A percentile compares a stretch with the other conserved stretches of the same genome.
These are phyloP conservation scores for Sedum album DNA, from an alignment of 164 flowering plant species.

Conservation along the genomic window DNA sequence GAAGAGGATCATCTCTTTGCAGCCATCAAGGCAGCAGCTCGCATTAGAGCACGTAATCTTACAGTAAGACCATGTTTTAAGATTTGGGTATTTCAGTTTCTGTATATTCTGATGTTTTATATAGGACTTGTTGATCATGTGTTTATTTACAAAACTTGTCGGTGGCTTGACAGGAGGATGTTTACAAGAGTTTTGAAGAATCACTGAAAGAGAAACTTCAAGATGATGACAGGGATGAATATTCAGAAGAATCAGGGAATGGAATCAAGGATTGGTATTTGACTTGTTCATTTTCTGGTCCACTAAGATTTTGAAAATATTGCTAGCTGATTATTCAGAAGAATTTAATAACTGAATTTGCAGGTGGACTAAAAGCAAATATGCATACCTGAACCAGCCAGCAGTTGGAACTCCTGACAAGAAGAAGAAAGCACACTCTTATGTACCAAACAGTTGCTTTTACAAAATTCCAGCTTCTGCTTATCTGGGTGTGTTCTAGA, in stretches of 20 bases:
- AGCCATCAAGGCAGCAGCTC: too few species aligned
- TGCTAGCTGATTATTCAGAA: not conserved
- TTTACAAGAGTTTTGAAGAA: constrained; percentile 46
- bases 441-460: constrained; percentile 29
- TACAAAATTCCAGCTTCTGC: constrained; percentile 24
- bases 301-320: too few species aligned
- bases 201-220: constrained; percentile 26
- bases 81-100: too few species aligned
- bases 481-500: constrained; percentile 34
- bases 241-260: constrained; percentile 32
- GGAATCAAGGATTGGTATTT: constrained; percentile 78
- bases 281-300: not conserved
- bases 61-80: too few species aligned
- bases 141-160: too few species aligned
- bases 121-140: too few species aligned
- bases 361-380: constrained; percentile 99
- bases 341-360: constrained; percentile 7
- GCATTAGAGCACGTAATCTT: constrained; percentile 22
- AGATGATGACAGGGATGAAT: constrained; percentile 4
- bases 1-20: constrained; percentile 73
- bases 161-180: constrained; percentile 40
- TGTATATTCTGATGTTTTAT: not conserved
- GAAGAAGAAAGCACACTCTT: constrained; percentile 26
- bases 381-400: constrained; percentile 43
- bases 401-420: constrained; percentile 29